Evolutionary conservation across 768 basidiomycete genomes (phyloP).

Genomic region (Lactarius deliciosus): DNA sequence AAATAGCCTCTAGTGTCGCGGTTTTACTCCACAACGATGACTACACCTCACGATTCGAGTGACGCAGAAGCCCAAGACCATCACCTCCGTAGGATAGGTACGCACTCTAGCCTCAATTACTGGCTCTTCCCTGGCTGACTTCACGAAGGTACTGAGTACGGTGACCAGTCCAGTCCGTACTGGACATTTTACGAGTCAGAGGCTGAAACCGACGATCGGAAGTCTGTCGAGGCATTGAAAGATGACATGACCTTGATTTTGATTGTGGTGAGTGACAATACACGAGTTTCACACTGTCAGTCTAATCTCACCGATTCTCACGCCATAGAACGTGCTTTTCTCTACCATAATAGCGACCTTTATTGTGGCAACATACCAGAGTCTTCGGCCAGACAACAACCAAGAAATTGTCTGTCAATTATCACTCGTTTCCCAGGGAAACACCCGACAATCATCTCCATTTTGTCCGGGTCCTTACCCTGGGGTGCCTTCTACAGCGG

Average conservation of each 20-base stretch:
- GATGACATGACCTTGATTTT: constrained; percentile 23
- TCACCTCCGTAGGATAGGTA: background rate
- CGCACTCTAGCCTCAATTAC: background rate
- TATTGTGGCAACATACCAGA: constrained; percentile 23
- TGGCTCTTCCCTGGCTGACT: background rate
- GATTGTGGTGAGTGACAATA: constrained; percentile 19
- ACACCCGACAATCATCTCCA: background rate
- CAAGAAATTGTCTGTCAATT: constrained; percentile 8
- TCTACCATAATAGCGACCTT: constrained; percentile 28
- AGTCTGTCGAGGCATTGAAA: constrained; percentile 15
- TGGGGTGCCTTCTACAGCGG: background rate
- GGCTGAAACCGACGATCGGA: constrained; percentile 17
- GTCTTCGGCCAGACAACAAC: constrained; percentile 6
- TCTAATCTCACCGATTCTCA: background rate
- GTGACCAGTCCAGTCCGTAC: constrained; percentile 9
- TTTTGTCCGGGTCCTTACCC: background rate
- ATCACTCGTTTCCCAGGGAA: background rate
- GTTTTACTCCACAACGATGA: background rate
- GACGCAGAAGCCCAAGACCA: background rate
- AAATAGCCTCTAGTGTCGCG: background rate
- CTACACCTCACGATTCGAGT: background rate
- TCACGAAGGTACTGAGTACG: background rate
- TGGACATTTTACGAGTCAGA: constrained; percentile 26
- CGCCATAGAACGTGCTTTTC: constrained; percentile 23
- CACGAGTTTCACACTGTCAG: background rate